Conservation (phyloP, 257 asterid species). For the Gardenia jasminoides region DNA sequence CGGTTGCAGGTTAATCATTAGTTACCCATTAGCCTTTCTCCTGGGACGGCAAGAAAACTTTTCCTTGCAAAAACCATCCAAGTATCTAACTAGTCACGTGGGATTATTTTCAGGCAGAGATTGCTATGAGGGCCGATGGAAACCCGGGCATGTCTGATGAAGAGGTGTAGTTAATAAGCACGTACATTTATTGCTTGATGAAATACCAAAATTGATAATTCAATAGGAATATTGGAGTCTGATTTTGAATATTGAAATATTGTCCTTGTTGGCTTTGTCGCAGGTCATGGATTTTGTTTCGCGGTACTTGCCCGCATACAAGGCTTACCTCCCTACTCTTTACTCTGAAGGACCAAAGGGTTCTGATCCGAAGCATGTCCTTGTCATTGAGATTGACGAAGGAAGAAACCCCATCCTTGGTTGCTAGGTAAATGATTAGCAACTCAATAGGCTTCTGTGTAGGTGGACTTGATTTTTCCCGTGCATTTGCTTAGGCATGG, state of each 20-base stretch:
- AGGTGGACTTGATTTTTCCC: conserved; percentile 2
- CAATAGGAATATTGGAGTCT: neutral
- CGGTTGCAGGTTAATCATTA: conserved; percentile 66
- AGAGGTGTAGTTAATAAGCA: conserved; percentile 47
- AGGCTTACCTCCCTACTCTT: conserved; percentile 91
- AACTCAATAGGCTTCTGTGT: conserved; percentile 6
- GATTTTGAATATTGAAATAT: neutral
- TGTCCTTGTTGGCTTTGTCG: neutral
- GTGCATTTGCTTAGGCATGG: neutral
- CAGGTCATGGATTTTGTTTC: conserved; percentile 92
- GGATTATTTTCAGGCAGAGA: conserved; percentile 67
- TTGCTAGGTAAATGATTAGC: conserved; percentile 36
- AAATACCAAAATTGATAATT: neutral
- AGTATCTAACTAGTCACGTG: conserved; percentile 17
- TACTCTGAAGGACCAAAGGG: conserved; percentile 95
- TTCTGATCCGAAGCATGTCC: conserved; percentile 63
- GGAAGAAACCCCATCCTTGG: conserved; percentile 91
- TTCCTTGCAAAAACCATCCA: conserved; percentile 1
- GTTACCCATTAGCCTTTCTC: conserved; percentile 11
- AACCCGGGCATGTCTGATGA: conserved; percentile 82
- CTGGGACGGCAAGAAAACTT: neutral
- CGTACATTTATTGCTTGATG: neutral
- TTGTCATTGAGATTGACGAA: conserved; percentile 75
- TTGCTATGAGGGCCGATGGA: conserved; percentile 89
- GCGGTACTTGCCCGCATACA: conserved; percentile 89